Evolutionary conservation across 768 basidiomycete species (phyloP), one percentile per base, ranked within the genome.

Genomic region (Leccinum ochraceum): DNA sequence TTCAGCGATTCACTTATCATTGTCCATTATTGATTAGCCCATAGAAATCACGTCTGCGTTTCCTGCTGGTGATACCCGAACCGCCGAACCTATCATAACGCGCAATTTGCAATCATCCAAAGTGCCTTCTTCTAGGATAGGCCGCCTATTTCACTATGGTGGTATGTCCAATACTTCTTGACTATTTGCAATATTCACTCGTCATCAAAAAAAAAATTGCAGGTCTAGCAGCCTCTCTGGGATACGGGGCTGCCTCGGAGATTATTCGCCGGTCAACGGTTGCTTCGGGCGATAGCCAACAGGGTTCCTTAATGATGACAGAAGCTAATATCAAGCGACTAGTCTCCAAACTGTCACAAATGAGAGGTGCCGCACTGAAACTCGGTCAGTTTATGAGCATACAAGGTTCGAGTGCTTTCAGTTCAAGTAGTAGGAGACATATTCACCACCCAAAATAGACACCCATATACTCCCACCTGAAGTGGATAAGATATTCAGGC

Each of bases 311-410:
- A 5, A 86, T 98, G 73, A 86, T 98, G 86, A 92, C 89, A 2
- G 95, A 97, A 72, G 88, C 89, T 7, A 98, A 98, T 69, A 81
- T 98, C 58, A 87, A 87, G 54, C 84, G 95, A 2, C 81, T 99
- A 0, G 97, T 98, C 1, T 86, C 87, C 2, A 97, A 96, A 67
- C 80, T 99, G n/a, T 88, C 92, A 0, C 85, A 89, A 71, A 98
- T 99, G 97, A 81, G 95, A 14, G 96, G 96, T 0, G 97, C 97
- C 0, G 97, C 97, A 1, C 79, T 99, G 61, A 98, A 99, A 75
- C 77, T 98, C 2, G 97, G 97, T 0, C 97, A 98, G 70, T 99
- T 98, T 69, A 81, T 98, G 81, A 96, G 94, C 71, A 98, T 98
- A 34, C 97, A 99, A 81, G 95, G 86, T 85, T 20, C 14, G 74